phyloP scores from a whole-genome alignment of 23 red algal genomes.

The Chondrus crispus region DNA sequence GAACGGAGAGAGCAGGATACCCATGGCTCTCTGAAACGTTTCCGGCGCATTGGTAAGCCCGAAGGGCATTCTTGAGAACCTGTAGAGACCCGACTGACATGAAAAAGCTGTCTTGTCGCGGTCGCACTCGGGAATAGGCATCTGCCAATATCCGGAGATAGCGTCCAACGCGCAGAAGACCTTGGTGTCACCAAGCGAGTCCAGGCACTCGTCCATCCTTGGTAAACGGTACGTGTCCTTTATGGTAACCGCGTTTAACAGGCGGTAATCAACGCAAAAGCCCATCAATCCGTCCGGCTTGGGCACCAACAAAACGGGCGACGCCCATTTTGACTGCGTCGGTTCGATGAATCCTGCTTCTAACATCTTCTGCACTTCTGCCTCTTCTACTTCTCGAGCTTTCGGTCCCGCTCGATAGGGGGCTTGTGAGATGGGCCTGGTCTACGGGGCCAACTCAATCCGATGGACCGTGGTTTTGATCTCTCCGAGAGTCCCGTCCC shows the following conservation, averaged over 20 bases:
- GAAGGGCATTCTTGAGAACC: conserved; percentile 35
- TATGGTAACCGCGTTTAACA: not conserved
- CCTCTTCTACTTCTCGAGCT: not conserved
- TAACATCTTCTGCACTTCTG: not conserved
- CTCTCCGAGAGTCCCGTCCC: not conserved
- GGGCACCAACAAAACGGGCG: not conserved
- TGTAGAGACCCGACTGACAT: conserved; percentile 22
- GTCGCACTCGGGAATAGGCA: not conserved
- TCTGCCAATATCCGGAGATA: conserved; percentile 37
- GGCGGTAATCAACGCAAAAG: not conserved
- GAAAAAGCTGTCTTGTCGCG: conserved; percentile 29
- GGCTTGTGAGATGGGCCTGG: not conserved
- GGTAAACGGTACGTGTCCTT: not conserved
- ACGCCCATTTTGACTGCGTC: not conserved
- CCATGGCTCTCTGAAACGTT: conserved; percentile 40
- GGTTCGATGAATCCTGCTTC: not conserved
- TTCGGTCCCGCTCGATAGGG: not conserved
- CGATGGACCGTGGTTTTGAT: not conserved
- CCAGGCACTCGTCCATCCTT: conserved; percentile 51
- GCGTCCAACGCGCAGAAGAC: conserved; percentile 1
- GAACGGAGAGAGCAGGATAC: conserved; percentile 8
- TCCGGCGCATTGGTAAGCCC: conserved; percentile 42
- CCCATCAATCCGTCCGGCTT: not conserved
- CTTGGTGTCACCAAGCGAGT: conserved; percentile 12
- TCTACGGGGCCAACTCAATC: not conserved